Conservation (phyloP, 2,329 filamentous ascomycete genomes). For the Nectriaceae sp. region DNA sequence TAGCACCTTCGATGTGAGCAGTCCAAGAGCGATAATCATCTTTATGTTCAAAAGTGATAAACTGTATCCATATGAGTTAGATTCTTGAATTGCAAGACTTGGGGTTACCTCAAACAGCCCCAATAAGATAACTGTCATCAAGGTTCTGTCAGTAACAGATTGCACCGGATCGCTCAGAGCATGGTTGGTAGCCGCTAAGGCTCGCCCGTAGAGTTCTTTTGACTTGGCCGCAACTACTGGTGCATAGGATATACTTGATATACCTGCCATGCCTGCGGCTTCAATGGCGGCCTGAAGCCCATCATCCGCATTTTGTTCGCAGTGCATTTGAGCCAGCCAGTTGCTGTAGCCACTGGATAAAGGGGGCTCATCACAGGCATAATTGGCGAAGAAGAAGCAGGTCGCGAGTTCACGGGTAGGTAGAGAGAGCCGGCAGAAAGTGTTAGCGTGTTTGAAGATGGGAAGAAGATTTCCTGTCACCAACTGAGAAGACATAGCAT, state of each 20-base stretch:
- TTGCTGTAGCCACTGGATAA: constrained; percentile 15
- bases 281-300: constrained; percentile 22
- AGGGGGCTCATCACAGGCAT: constrained; percentile 18
- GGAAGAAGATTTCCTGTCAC: no score
- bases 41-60: constrained; percentile 20
- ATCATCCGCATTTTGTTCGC: neutral
- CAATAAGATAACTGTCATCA: constrained; percentile 26
- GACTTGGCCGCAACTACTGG: constrained; percentile 17
- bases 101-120: constrained; percentile 25
- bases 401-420: constrained; percentile 10
- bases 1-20: constrained; percentile 26
- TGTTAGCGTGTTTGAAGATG: no score
- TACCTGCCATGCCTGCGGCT: constrained; percentile 28
- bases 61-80: constrained; percentile 6
- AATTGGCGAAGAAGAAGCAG: constrained; percentile 28
- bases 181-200: constrained; percentile 11
- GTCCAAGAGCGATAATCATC: constrained; percentile 20
- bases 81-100: neutral
- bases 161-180: constrained; percentile 15
- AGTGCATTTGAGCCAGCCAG: constrained; percentile 22
- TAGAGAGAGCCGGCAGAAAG: no score
- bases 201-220: constrained; percentile 18
- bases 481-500: no score
- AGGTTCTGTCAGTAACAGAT: constrained; percentile 18
- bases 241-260: constrained; percentile 23